These are phyloP conservation scores for Leccinum subgranulosum DNA, from an alignment of 768 basidiomycete genomes.

Conservation along the genomic window DNA sequence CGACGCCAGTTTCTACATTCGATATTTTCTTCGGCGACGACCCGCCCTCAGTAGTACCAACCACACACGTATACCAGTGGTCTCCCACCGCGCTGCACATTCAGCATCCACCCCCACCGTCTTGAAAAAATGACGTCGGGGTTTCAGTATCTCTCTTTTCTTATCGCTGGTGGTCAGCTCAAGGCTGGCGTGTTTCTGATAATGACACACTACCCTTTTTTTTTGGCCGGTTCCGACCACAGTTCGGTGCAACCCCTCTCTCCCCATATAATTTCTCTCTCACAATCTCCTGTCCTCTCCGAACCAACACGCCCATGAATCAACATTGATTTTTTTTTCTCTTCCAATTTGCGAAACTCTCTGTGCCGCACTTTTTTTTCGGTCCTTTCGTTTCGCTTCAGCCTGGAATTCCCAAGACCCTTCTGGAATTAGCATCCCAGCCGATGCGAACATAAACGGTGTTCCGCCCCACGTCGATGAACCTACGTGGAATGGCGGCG, in stretches of 20 bases:
- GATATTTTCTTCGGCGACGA: slow-evolving; percentile 38
- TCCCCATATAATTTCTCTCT: slow-evolving; percentile 22
- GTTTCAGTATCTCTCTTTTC: slow-evolving; percentile 16
- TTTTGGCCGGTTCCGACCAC: slow-evolving; percentile 9
- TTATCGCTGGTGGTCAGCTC: slow-evolving; percentile 29
- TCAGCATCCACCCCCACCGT: slow-evolving; percentile 24
- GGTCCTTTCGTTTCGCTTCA: slow-evolving; percentile 36
- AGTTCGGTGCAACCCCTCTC: slow-evolving; percentile 16
- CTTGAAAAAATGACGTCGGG: slow-evolving; percentile 25
- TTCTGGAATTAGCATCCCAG: slow-evolving; percentile 71
- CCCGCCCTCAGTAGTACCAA: slow-evolving; percentile 32
- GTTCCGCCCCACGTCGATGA: slow-evolving; percentile 50
- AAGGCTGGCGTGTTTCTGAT: slow-evolving; percentile 32
- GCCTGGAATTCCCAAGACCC: slow-evolving; percentile 86
- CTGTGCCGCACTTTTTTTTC: slow-evolving; percentile 1
- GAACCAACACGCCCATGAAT: slow-evolving; percentile 32
- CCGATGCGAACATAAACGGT: slow-evolving; percentile 45
- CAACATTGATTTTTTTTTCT: slow-evolving; percentile 41
- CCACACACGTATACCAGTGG: slow-evolving; percentile 25
- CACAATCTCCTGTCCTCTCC: slow-evolving; percentile 18
- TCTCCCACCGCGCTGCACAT: slow-evolving; percentile 24
- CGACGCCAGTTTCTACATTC: slow-evolving; percentile 50
- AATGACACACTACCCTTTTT: slow-evolving; percentile 9
- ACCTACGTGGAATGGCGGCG: slow-evolving; percentile 47
- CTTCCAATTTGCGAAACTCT: slow-evolving; percentile 28